These are phyloP conservation scores for Boletus sp. DNA, from an alignment of 768 basidiomycete genomes.

Conservation along the genomic window DNA sequence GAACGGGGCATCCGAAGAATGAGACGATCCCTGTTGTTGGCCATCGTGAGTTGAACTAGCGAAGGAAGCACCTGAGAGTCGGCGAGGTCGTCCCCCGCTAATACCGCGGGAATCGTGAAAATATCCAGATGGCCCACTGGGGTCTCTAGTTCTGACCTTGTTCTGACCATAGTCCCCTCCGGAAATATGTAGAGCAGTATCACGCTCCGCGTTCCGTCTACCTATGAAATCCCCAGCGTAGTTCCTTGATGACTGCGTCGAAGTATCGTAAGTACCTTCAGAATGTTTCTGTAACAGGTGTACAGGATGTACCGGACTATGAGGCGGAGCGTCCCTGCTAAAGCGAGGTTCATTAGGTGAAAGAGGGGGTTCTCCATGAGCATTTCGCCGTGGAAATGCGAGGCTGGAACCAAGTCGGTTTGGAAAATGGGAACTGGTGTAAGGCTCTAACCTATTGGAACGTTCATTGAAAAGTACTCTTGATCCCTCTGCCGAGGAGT, in stretches of 20 bases:
- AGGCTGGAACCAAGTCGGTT: constrained; percentile 38
- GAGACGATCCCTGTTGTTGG: constrained; percentile 19
- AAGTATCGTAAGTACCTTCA: constrained; percentile 16
- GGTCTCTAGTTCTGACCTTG: constrained; percentile 18
- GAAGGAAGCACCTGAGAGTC: constrained; percentile 22
- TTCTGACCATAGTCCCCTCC: constrained; percentile 19
- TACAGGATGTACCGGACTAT: constrained; percentile 38
- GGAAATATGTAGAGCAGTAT: constrained; percentile 5
- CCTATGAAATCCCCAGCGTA: constrained; percentile 15
- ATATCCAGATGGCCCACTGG: constrained; percentile 6
- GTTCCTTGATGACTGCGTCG: constrained; percentile 16
- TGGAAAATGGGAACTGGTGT: constrained; percentile 49
- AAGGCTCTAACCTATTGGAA: constrained; percentile 86
- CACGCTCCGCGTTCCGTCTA: constrained; percentile 20
- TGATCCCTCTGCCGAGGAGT: constrained; percentile 55
- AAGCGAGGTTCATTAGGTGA: constrained; percentile 43
- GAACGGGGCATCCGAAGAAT: constrained; percentile 19
- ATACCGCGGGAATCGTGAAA: constrained; percentile 16
- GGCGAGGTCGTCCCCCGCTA: constrained; percentile 20
- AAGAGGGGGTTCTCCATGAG: constrained; percentile 40
- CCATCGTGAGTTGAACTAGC: constrained; percentile 20
- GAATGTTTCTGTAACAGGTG: constrained; percentile 61
- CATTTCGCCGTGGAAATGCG: constrained; percentile 39
- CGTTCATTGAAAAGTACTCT: constrained; percentile 94
- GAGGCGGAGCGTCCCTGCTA: constrained; percentile 45